Evolutionary conservation across 805 yeast species (phyloP), one percentile per base, ranked within the genome.

Genomic region (Spathaspora passalidarum): DNA sequence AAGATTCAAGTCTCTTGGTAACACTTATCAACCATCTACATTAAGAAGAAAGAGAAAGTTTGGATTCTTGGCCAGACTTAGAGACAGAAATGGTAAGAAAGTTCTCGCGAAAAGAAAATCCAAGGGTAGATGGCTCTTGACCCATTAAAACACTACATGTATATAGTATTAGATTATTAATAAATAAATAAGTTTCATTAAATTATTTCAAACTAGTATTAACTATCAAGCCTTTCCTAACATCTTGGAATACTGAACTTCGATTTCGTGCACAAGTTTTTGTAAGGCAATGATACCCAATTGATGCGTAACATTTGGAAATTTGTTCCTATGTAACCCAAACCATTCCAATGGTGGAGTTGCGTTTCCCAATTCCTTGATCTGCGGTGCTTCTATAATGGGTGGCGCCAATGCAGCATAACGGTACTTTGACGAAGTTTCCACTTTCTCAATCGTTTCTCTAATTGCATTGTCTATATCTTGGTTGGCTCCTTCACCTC

Each of bases 331-430:
- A 61, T 94, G 94, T 23, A 94, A 73, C 2, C 99, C 99, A 69
- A 94, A 87, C 99, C 99, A 94, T 61, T 94, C 99, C 47, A 94
- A 68, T 2, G 99, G 99, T 1, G 99, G 99, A 0, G 99, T 94
- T 1, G 97, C 98, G 65, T 86, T 91, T 20, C 99, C 98, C 56
- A 94, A 73, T 57, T 94, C 98, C 57, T 82, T 82, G 57, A 94
- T 71, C 54, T 85, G 92, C 2, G 98, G 98, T 16, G 94, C 87
- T 50, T 87, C 95, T 32, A 94, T 89, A 5, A 79, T 72, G 0
- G 97, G 96, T 9, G 86, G 86, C 32, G 76, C 81, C 9, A 87
- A 57, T 0, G 98, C 80, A 25, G 73, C 56, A 55, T 89, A 89
- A 0, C 61, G 61, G 56, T 76, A 88, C 50, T 66, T 68, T 4